Percentiles rank a stretch among this genome's conserved stretches.
phyloP scores from a whole-genome alignment of 2,329 filamentous ascomycete genomes.

The Fusarium veterinarium region DNA sequence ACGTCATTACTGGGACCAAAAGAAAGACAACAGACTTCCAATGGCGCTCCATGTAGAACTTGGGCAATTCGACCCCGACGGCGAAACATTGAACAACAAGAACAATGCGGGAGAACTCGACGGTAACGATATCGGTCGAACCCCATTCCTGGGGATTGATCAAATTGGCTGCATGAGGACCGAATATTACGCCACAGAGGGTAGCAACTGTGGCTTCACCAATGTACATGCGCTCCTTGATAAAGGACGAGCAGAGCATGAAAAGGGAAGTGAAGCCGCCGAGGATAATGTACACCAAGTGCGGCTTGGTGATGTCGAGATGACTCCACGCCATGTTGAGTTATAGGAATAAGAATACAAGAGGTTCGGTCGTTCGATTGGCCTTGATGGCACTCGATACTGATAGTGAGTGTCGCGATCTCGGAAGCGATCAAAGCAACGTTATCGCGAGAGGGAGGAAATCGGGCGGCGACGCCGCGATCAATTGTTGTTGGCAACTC shows the following conservation, averaged over 20 bases:
- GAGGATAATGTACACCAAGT: slow-evolving; percentile 98
- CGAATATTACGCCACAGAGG: slow-evolving; percentile 88
- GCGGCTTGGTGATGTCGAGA: slow-evolving; percentile 88
- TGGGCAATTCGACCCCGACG: slow-evolving; percentile 89
- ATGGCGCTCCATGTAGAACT: slow-evolving; percentile 97
- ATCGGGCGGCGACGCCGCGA: slow-evolving; percentile 35
- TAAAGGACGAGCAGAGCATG: slow-evolving; percentile 97
- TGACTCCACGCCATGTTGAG: slow-evolving; percentile 79
- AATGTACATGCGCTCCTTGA: slow-evolving; percentile 99
- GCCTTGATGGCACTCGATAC: slow-evolving; percentile 9
- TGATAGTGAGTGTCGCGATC: slow-evolving; percentile 26
- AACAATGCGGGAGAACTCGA: slow-evolving; percentile 90
- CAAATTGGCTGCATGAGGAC: slow-evolving; percentile 83
- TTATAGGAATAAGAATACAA: slow-evolving; percentile 13
- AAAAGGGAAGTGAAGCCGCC: slow-evolving; percentile 98
- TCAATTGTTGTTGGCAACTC: slow-evolving; percentile 36
- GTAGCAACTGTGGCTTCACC: slow-evolving; percentile 97
- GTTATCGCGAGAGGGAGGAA: slow-evolving; percentile 29
- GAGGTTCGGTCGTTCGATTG: slow-evolving; percentile 11
- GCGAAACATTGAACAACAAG: slow-evolving; percentile 94
- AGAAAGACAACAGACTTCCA: slow-evolving; percentile 93
- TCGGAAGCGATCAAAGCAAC: slow-evolving; percentile 23
- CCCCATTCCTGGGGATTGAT: slow-evolving; percentile 84
- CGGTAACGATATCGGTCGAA: slow-evolving; percentile 84
- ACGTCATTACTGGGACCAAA: slow-evolving; percentile 96